Conservation (phyloP, 2,329 filamentous ascomycete species). For the Trichoderma asperellum region DNA sequence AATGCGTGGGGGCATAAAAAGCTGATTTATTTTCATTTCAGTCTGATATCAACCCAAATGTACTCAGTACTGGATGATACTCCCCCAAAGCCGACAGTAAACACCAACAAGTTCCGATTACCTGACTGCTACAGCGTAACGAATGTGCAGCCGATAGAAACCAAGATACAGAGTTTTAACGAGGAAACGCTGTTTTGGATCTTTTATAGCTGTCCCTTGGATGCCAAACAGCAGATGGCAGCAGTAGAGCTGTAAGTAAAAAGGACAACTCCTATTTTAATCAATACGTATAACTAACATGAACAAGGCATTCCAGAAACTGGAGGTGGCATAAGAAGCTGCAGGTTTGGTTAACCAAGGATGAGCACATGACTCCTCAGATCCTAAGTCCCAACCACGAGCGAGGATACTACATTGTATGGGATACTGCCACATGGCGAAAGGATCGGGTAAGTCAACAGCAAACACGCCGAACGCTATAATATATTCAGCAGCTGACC, state of each 20-base stretch:
- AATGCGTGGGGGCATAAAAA: neutral
- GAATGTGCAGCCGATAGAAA: constrained; percentile 67
- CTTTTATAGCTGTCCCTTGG: constrained; percentile 68
- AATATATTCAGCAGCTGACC: neutral
- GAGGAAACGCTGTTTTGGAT: constrained; percentile 72
- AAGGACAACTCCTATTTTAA: neutral
- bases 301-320: constrained; percentile 62
- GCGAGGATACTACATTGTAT: constrained; percentile 68
- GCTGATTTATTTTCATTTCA: constrained; percentile 36
- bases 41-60: constrained; percentile 60
- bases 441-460: constrained; percentile 61
- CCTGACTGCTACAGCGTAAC: constrained; percentile 70
- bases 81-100: constrained; percentile 60
- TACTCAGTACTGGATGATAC: constrained; percentile 65
- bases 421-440: constrained; percentile 65
- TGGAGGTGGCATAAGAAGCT: constrained; percentile 72
- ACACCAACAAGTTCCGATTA: constrained; percentile 56
- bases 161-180: constrained; percentile 68
- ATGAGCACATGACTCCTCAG: constrained; percentile 67
- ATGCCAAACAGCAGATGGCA: constrained; percentile 66
- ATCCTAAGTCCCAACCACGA: constrained; percentile 62
- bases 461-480: neutral
- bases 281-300: constrained; percentile 12
- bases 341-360: constrained; percentile 69
- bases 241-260: constrained; percentile 62